Base-by-base conservation (phyloP, 805 yeast species). In the Pichia californica region DNA sequence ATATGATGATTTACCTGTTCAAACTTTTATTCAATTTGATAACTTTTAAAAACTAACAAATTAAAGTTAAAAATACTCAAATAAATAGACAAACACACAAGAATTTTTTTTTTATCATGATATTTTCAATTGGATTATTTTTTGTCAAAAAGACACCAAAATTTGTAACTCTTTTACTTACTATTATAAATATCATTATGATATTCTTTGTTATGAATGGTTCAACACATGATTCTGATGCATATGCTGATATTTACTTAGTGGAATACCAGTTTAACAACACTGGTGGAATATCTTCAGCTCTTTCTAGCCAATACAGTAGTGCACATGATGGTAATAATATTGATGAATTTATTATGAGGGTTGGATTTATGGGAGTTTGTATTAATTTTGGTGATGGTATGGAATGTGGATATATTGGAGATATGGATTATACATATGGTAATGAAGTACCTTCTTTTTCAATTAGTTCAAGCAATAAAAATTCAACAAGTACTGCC, bases 141-240 rank as follows among this genome's bases (percentile, higher is more conserved):
- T 26, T 44, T n/a, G 37, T 30, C 7, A 45, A 43, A 34, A 46
- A 36, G 4, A 25, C 44, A 6, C 49, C 49, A 19, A 48, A 48
- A 20, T 19, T 48, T 4, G 2, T 48, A 11, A 40, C 38, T 23
- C 4, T 38, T 5, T 10, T 48, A 9, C 2, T 48, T 9, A 48
- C 52, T 6, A 27, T 48, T 10, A 33, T 48, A 13, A 43, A 43
- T 28, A 41, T 48, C 30, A 36, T 48, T 8, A 43, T 48, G 47
- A 18, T 48, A 5, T 48, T 48, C 31, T 43, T 48, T 43, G 49
- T 48, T 13, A 43, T 43, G 35, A 48, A 43, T 25, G 47, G 49
- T 20, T 38, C 49, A 16, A 48, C 52, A 3, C 52, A 48, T 36
- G 38, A 48, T 32, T 41, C 47, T 16, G 13, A 30, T 14, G 49